Base-by-base conservation (phyloP, 257 asterid species). In the Przewalskia tangutica region DNA sequence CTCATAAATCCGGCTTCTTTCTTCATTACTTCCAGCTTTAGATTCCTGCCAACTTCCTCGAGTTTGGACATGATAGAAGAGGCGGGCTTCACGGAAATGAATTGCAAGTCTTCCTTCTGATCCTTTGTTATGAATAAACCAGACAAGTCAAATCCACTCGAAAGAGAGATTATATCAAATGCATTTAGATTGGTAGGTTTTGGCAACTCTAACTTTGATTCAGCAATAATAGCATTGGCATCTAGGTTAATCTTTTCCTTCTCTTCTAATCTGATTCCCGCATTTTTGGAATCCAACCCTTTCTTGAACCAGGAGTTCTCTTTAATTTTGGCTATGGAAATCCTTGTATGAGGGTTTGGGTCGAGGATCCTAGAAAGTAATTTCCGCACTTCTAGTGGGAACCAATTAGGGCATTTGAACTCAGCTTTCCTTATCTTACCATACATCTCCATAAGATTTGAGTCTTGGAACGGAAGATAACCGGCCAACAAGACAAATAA, bases 151-250 rank as follows among this genome's bases (percentile, higher is more conserved):
- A 95, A 88, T 13, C 97, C 97, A 23, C 88, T 85, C 27, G 98
- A 94, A 68, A 92, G 97, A 38, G 98, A 92, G 46, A 94, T 92
- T 68, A 94, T 92, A 48, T 92, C 97, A 55, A 94, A 94, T 8
- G 98, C 98, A 80, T 94, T 94, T 36, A 92, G 87, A 64, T 66
- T 88, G 62, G 77, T 18, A 10, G 87, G 91, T 27, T 85, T 91
- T 8, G 80, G 77, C 46, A 75, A 12, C 83, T 88, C 89, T 59
- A 77, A 82, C 60, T 86, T 85, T 12, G 85, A 48, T 13, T 13
- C 12, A 4, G 60, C 12, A 13, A 42, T 20, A 18, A 0, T 18
- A 20, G 44, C 13, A 10, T 48, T 23, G 79, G 79, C 79, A 14
- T 73, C 79, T 65, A 53, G 50, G 83, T 13, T 46, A 6, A 42